phyloP scores from a whole-genome alignment of 257 asterid genomes.

The Solanum lignicaule region DNA sequence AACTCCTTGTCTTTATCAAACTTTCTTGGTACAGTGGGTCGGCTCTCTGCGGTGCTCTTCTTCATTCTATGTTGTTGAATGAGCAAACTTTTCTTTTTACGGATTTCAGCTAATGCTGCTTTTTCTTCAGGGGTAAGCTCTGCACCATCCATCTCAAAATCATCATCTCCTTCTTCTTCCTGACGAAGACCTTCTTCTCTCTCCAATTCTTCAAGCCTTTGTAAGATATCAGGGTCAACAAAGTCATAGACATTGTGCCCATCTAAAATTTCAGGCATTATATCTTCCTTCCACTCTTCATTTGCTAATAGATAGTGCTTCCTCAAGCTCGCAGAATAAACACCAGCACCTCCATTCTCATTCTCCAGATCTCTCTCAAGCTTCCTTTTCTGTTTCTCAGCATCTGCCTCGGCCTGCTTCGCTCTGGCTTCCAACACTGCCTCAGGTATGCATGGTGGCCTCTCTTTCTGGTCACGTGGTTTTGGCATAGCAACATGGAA shows the following conservation, averaged over 20 bases:
- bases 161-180: constrained; percentile 60
- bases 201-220: constrained; percentile 88
- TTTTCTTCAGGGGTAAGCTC: constrained; percentile 69
- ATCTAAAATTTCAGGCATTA: constrained; percentile 76
- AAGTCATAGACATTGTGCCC: constrained; percentile 95
- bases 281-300: constrained; percentile 88
- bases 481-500: constrained; percentile 91
- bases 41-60: constrained; percentile 86
- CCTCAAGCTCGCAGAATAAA: constrained; percentile 89
- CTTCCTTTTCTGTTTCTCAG: constrained; percentile 53
- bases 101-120: constrained; percentile 50
- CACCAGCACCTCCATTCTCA: constrained; percentile 99
- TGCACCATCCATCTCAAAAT: constrained; percentile 79
- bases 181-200: constrained; percentile 72
- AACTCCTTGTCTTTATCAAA: constrained; percentile 64
- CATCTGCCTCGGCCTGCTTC: constrained; percentile 42
- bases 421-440: constrained; percentile 76
- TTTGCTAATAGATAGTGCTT: constrained; percentile 72
- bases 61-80: constrained; percentile 72
- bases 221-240: constrained; percentile 79
- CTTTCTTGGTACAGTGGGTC: constrained; percentile 74
- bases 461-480: constrained; percentile 82
- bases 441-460: constrained; percentile 74
- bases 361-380: constrained; percentile 87
- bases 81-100: constrained; percentile 75